phyloP scores from a whole-genome alignment of 768 basidiomycete species.

The Candolleomyces aberdarensis region DNA sequence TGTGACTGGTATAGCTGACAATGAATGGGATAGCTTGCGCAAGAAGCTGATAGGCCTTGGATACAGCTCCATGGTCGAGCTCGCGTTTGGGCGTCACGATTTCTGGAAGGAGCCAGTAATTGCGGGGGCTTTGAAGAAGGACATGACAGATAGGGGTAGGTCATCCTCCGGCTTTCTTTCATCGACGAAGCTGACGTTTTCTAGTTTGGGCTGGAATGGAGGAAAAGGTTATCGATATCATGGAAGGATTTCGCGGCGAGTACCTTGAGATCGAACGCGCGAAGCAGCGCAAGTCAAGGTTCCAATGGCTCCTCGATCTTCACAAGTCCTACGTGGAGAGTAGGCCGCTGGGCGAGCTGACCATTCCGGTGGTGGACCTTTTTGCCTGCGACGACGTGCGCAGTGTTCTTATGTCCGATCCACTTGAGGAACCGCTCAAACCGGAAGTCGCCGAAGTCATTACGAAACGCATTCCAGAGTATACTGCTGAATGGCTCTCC shows the following conservation, averaged over 20 bases:
- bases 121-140: not conserved
- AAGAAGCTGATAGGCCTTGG: not conserved
- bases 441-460: not conserved
- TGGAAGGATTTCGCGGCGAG: not conserved
- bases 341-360: not conserved
- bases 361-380: not conserved
- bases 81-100: not conserved
- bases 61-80: not conserved
- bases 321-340: not conserved
- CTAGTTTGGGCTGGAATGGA: not conserved
- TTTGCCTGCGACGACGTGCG: not conserved
- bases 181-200: not conserved
- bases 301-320: not conserved
- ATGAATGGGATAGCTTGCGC: not conserved
- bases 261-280: not conserved
- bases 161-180: not conserved
- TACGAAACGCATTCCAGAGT: not conserved
- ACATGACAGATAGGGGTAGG: constrained; percentile 7
- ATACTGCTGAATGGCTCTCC: not conserved
- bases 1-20: not conserved
- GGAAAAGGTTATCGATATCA: not conserved
- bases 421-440: not conserved
- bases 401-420: not conserved
- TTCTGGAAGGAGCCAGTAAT: not conserved
- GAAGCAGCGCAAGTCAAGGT: not conserved